These are phyloP conservation scores for Pythium dissotocum DNA, from an alignment of 352 stramenopile species.

Conservation along the genomic window DNA sequence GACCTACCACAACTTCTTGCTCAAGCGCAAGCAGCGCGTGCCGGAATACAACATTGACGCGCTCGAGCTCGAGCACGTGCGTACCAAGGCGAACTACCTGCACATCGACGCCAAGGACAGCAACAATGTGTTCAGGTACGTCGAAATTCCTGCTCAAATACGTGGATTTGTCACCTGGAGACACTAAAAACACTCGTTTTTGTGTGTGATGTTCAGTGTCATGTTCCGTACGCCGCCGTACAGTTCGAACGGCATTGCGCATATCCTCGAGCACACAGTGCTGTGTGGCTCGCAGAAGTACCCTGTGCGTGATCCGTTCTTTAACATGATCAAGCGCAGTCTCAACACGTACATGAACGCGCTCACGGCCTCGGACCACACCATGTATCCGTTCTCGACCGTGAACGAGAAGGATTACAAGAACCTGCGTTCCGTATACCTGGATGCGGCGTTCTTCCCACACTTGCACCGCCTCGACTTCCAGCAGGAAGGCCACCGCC, in stretches of 20 bases:
- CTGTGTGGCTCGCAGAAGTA: constrained; percentile 96
- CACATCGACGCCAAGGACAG: constrained; percentile 82
- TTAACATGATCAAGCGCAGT: constrained; percentile 98
- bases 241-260: constrained; percentile 96
- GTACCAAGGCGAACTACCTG: constrained; percentile 76
- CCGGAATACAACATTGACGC: constrained; percentile 85
- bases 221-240: constrained; percentile 97
- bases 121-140: constrained; percentile 84
- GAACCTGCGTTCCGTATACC: constrained; percentile 97
- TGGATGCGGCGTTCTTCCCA: constrained; percentile 97
- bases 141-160: background rate
- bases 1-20: constrained; percentile 76
- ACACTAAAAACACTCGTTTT: background rate
- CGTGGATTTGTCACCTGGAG: background rate
- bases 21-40: constrained; percentile 57
- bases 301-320: constrained; percentile 98
- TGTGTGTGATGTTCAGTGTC: constrained; percentile 71
- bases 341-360: constrained; percentile 99
- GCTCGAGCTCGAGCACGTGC: constrained; percentile 70
- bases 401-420: constrained; percentile 97
- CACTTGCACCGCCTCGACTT: constrained; percentile 81
- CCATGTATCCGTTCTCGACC: constrained; percentile 98
- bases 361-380: constrained; percentile 98
- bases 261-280: constrained; percentile 97
- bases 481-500: constrained; percentile 76